A percentile compares a stretch with the other conserved stretches of the same genome.
Conservation (phyloP, 2,329 filamentous ascomycete genomes). For the Epichloe brachyelytri region DNA sequence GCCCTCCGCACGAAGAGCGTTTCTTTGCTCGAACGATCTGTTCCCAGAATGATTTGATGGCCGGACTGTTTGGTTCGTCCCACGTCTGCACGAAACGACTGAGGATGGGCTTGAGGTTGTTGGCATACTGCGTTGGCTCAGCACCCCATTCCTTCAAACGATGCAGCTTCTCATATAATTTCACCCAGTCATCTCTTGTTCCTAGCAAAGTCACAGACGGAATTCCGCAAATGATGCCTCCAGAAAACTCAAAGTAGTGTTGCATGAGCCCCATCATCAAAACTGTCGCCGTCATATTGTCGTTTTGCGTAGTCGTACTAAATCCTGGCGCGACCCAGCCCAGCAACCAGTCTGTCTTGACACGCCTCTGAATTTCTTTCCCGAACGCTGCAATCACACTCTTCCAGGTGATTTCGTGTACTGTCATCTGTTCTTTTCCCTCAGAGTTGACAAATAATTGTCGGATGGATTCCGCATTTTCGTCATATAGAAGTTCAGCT, state of each 20-base stretch:
- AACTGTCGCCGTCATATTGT: constrained; percentile 27
- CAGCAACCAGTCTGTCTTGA: constrained; percentile 26
- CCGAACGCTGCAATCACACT: constrained; percentile 21
- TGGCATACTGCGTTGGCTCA: constrained; percentile 26
- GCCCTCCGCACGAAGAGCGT: constrained; percentile 16
- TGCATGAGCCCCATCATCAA: constrained; percentile 33
- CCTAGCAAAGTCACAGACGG: constrained; percentile 30
- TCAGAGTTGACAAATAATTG: constrained; percentile 32
- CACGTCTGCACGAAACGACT: constrained; percentile 31
- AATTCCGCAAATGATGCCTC: constrained; percentile 27
- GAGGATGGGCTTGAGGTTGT: constrained; percentile 31
- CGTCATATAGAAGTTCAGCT: constrained; percentile 38
- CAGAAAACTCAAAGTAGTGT: constrained; percentile 25
- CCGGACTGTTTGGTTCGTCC: constrained; percentile 21
- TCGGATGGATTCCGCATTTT: constrained; percentile 32
- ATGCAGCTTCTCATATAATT: constrained; percentile 28
- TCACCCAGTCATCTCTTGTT: constrained; percentile 24
- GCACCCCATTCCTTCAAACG: constrained; percentile 29
- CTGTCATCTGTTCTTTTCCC: constrained; percentile 27
- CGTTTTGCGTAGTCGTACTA: constrained; percentile 25
- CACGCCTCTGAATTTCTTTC: constrained; percentile 25
- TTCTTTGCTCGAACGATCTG: constrained; percentile 25
- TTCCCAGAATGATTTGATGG: constrained; percentile 29
- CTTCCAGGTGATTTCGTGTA: constrained; percentile 14
- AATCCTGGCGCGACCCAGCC: constrained; percentile 31